Conservation (phyloP, 257 asterid species). For the Gynochthodes officinalis region DNA sequence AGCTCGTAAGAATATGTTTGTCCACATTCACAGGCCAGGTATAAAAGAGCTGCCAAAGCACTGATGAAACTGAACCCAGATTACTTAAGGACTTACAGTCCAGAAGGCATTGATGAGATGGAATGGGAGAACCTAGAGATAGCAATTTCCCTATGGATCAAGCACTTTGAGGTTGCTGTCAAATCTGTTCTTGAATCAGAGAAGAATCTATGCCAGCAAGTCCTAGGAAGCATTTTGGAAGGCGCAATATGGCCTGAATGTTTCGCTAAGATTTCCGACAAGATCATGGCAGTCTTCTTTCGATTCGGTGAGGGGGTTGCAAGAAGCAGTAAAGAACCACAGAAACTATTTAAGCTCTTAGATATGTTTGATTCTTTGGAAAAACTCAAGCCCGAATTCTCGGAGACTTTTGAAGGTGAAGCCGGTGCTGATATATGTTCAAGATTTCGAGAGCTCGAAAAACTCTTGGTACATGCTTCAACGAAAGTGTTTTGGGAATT, state of each 20-base stretch:
- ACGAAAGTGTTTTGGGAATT: conserved; percentile 65
- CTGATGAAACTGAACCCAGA: conserved; percentile 68
- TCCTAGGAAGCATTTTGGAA: conserved; percentile 47
- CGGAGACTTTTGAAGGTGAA: conserved; percentile 50
- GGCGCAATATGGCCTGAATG: conserved; percentile 68
- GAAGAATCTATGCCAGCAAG: conserved; percentile 51
- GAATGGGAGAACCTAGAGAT: conserved; percentile 73
- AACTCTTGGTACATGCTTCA: conserved; percentile 67
- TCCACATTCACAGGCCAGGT: conserved; percentile 48
- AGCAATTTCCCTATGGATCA: conserved; percentile 69
- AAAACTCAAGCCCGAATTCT: conserved; percentile 46
- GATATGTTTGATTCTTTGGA: conserved; percentile 69
- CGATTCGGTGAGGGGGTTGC: conserved; percentile 89
- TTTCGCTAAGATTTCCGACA: conserved; percentile 73
- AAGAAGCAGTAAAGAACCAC: conserved; percentile 72
- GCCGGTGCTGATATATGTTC: conserved; percentile 57
- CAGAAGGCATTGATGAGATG: conserved; percentile 70
- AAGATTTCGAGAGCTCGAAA: conserved; percentile 63
- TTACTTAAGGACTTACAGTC: conserved; percentile 59
- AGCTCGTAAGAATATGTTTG: not conserved
- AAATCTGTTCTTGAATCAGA: conserved; percentile 56
- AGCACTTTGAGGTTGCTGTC: conserved; percentile 61
- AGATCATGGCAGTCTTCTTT: conserved; percentile 90
- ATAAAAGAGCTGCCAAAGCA: conserved; percentile 84
- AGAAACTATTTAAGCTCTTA: conserved; percentile 80